A percentile compares a stretch with the other conserved stretches of the same genome.
These are phyloP conservation scores for Nothomitra cinnamomea DNA, from an alignment of 2,329 filamentous ascomycete genomes.

Conservation along the genomic window DNA sequence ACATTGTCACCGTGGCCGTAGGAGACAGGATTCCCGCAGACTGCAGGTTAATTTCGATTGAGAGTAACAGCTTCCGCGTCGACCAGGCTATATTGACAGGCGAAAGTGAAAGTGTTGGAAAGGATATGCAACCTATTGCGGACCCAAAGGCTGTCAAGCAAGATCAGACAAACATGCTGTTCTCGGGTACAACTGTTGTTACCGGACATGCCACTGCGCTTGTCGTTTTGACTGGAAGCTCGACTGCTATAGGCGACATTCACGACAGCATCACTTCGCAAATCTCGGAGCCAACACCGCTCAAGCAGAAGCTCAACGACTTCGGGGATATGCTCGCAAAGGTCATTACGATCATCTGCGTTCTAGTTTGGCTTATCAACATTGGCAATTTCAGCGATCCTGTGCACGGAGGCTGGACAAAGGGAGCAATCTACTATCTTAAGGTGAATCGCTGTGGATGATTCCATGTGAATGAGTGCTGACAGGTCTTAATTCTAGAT, in stretches of 20 bases:
- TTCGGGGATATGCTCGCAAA: constrained; percentile 94
- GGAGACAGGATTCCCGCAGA: constrained; percentile 91
- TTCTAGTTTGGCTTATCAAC: constrained; percentile 97
- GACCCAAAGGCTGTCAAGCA: constrained; percentile 85
- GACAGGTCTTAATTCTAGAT: constrained; percentile 32
- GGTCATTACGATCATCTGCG: constrained; percentile 93
- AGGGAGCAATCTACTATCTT: constrained; percentile 97
- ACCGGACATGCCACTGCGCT: constrained; percentile 83
- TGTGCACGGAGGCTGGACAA: constrained; percentile 80
- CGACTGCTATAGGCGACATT: constrained; percentile 93
- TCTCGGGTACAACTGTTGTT: constrained; percentile 94
- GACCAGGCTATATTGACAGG: constrained; percentile 96
- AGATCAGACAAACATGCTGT: constrained; percentile 94
- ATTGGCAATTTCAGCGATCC: constrained; percentile 93
- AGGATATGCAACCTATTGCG: constrained; percentile 51
- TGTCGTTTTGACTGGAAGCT: constrained; percentile 75
- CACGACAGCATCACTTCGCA: constrained; percentile 97
- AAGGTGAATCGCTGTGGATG: constrained; percentile 32
- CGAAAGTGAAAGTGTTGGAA: constrained; percentile 92
- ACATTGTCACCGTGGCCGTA: constrained; percentile 73
- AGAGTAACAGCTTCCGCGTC: constrained; percentile 93
- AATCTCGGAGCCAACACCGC: constrained; percentile 88
- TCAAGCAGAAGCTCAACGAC: constrained; percentile 98
- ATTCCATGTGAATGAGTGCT: background rate
- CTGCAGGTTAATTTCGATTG: constrained; percentile 73